These are phyloP conservation scores for Lipomyces chichibuensis DNA, from an alignment of 805 yeast genomes.

Conservation along the genomic window DNA sequence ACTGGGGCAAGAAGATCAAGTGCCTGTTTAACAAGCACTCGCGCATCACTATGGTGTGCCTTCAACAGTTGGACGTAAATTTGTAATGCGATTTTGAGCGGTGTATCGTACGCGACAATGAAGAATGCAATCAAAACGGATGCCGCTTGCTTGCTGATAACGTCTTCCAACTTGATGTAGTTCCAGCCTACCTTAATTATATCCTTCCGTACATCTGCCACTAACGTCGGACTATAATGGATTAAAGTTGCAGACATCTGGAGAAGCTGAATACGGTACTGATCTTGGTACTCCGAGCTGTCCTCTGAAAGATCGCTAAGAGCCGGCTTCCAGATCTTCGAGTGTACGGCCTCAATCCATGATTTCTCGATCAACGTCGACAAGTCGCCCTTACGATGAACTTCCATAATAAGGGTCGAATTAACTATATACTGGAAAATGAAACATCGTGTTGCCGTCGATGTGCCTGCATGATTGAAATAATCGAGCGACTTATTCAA, in stretches of 20 bases:
- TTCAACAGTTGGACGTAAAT: conserved; percentile 87
- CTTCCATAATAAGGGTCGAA: conserved; percentile 66
- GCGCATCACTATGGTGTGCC: conserved; percentile 82
- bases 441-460: conserved; percentile 61
- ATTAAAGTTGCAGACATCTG: conserved; percentile 80
- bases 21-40: conserved; percentile 82
- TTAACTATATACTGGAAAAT: conserved; percentile 65
- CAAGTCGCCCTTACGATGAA: conserved; percentile 51
- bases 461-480: conserved; percentile 51
- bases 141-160: conserved; percentile 87
- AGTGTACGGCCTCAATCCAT: conserved; percentile 69
- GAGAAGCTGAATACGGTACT: conserved; percentile 72
- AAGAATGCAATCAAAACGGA: conserved; percentile 85
- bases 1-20: conserved; percentile 81
- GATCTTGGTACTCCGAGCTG: conserved; percentile 72
- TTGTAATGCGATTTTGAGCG: conserved; percentile 84
- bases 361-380: conserved; percentile 50
- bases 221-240: conserved; percentile 62
- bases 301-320: conserved; percentile 49
- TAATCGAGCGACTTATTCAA: conserved; percentile 57
- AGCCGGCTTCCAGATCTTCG: conserved; percentile 71
- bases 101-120: conserved; percentile 85
- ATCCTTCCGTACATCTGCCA: conserved; percentile 71
- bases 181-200: conserved; percentile 95
- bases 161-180: conserved; percentile 84